These are phyloP conservation scores for Cynanchum wilfordii DNA, from an alignment of 257 asterid species.

Conservation along the genomic window DNA sequence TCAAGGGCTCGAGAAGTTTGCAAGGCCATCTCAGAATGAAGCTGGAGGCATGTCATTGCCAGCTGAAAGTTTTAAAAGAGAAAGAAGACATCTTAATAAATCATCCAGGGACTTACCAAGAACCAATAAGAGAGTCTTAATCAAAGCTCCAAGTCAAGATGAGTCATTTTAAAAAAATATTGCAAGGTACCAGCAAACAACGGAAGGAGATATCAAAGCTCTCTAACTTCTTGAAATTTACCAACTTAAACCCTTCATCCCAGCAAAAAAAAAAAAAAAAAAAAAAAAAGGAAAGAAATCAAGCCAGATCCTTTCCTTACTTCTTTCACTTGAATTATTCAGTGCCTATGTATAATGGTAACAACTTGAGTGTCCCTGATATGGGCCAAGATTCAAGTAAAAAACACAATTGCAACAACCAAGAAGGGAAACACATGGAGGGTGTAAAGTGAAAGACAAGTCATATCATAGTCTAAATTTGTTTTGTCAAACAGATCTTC, in stretches of 20 bases:
- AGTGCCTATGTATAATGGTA: background rate
- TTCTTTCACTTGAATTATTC: background rate
- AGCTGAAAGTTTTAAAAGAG: conserved; percentile 42
- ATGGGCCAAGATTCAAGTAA: background rate
- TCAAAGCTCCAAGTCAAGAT: background rate
- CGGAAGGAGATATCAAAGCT: background rate
- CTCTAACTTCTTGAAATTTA: background rate
- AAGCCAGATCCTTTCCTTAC: background rate
- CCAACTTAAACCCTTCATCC: background rate
- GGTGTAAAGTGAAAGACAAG: background rate
- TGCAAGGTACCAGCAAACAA: background rate
- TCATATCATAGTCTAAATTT: background rate
- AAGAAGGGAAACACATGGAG: background rate
- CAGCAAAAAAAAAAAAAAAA: too few relatives aligned
- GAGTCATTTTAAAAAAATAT: background rate
- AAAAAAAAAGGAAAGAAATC: background rate
- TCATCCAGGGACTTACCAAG: background rate
- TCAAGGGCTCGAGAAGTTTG: conserved; percentile 84
- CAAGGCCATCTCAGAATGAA: conserved; percentile 85
- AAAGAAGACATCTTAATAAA: background rate
- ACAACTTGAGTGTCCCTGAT: background rate
- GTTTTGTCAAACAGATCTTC: too few relatives aligned
- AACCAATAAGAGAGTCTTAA: background rate
- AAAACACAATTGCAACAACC: background rate
- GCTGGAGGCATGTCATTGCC: conserved; percentile 84